phyloP scores from a whole-genome alignment of 306 rosid species.

The Senna tora region DNA sequence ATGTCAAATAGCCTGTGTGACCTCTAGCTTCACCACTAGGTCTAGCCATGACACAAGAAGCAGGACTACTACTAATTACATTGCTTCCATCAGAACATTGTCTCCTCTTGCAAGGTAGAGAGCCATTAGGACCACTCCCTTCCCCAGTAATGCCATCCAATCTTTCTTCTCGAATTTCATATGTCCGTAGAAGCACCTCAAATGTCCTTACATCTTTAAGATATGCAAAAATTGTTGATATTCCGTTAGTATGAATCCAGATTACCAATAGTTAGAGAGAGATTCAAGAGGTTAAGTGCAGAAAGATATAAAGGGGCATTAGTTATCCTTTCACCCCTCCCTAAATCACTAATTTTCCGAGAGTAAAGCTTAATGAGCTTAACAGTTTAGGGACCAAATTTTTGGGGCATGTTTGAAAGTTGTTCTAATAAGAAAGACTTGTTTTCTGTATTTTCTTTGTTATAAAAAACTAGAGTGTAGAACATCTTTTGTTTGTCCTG shows the following conservation, averaged over 20 bases:
- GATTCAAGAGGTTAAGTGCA: not conserved
- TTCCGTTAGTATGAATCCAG: slow-evolving; percentile 17
- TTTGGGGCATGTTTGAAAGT: no score
- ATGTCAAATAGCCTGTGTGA: slow-evolving; percentile 91
- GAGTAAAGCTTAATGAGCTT: no score
- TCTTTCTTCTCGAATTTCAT: slow-evolving; percentile 73
- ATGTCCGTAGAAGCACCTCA: slow-evolving; percentile 78
- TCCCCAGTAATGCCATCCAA: slow-evolving; percentile 30
- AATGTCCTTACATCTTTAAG: slow-evolving; percentile 81
- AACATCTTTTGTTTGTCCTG: no score
- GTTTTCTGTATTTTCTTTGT: no score
- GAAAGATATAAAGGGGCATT: no score
- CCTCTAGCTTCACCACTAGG: slow-evolving; percentile 83
- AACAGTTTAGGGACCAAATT: no score
- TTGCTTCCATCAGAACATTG: slow-evolving; percentile 60
- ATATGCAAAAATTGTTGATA: slow-evolving; percentile 10
- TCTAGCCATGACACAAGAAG: slow-evolving; percentile 65
- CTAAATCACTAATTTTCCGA: no score
- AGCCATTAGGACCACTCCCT: slow-evolving; percentile 44
- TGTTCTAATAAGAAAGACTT: no score
- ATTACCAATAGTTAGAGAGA: not conserved
- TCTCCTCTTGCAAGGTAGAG: slow-evolving; percentile 73
- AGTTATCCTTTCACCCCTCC: no score
- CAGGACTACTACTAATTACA: slow-evolving; percentile 32
- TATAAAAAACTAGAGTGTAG: no score